phyloP scores from a whole-genome alignment of 345 rosid genomes.

The Salix brachista region DNA sequence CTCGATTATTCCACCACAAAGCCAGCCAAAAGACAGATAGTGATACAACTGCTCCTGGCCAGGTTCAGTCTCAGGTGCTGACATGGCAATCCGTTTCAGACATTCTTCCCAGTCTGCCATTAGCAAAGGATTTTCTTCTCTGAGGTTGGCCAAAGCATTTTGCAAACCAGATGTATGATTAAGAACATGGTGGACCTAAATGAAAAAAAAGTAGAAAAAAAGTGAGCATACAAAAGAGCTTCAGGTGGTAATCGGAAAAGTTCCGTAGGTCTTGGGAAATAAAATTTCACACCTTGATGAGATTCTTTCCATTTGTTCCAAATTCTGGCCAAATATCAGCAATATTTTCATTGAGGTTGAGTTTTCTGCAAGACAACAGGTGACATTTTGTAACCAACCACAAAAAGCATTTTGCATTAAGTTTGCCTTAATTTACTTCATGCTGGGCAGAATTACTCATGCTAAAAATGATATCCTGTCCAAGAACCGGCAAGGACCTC shows the following conservation, averaged over 20 bases:
- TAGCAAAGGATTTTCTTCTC: conserved; percentile 56
- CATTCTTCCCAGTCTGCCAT: conserved; percentile 84
- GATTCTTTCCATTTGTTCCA: conserved; percentile 63
- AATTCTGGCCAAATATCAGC: conserved; percentile 85
- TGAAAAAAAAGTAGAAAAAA: conserved; percentile 11
- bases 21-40: conserved; percentile 82
- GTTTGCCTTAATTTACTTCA: neutral
- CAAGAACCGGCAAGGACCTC: neutral
- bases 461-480: neutral
- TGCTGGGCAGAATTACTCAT: neutral
- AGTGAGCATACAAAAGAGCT: conserved; percentile 11
- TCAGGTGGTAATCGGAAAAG: conserved; percentile 12
- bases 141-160: conserved; percentile 55
- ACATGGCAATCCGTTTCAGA: conserved; percentile 52
- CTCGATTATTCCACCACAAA: conserved; percentile 95
- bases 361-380: conserved; percentile 56
- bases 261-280: too few relatives aligned
- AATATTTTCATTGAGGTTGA: conserved; percentile 68
- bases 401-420: neutral
- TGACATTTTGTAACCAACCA: conserved; percentile 7
- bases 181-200: conserved; percentile 88
- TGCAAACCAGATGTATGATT: conserved; percentile 96
- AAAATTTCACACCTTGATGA: conserved; percentile 71
- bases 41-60: conserved; percentile 79
- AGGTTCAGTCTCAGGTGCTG: conserved; percentile 75